A percentile compares a stretch with the other conserved stretches of the same genome.
These are phyloP conservation scores for Teratosphaeria nubilosa DNA, from an alignment of 2,329 filamentous ascomycete genomes.

Conservation along the genomic window DNA sequence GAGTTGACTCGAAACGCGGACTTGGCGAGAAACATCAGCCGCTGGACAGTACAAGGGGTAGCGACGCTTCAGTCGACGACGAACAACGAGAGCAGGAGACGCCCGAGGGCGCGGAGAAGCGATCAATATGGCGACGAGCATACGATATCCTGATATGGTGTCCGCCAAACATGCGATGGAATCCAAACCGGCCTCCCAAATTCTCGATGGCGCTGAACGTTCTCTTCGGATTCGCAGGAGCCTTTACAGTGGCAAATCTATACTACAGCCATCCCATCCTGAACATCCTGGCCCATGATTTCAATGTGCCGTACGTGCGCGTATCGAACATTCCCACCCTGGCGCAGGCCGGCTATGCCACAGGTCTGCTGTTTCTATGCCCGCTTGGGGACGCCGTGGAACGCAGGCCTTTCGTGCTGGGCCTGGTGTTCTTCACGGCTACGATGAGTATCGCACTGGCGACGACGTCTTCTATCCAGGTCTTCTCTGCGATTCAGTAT, in stretches of 20 bases:
- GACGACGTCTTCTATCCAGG: constrained; percentile 52
- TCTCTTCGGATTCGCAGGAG: constrained; percentile 55
- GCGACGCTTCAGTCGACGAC: constrained; percentile 1
- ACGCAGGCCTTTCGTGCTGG: constrained; percentile 59
- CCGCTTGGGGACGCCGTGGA: constrained; percentile 62
- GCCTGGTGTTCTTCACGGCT: constrained; percentile 54
- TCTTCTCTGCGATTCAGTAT: constrained; percentile 62
- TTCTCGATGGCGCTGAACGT: constrained; percentile 62
- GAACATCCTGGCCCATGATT: constrained; percentile 62
- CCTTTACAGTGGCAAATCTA: constrained; percentile 67
- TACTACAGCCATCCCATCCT: constrained; percentile 76
- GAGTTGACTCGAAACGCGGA: neutral
- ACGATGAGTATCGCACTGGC: constrained; percentile 62
- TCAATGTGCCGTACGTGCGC: constrained; percentile 58
- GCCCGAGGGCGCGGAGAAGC: constrained; percentile 1
- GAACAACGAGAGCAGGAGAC: neutral
- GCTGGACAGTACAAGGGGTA: neutral
- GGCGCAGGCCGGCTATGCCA: constrained; percentile 70
- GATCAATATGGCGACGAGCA: constrained; percentile 14
- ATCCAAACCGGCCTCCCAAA: constrained; percentile 53
- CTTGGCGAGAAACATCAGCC: neutral
- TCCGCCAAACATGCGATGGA: constrained; percentile 58
- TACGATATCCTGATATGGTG: constrained; percentile 43
- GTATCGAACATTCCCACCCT: constrained; percentile 61
- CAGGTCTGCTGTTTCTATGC: constrained; percentile 62